phyloP scores from a whole-genome alignment of 805 yeast genomes.

The Candida ponderosae region DNA sequence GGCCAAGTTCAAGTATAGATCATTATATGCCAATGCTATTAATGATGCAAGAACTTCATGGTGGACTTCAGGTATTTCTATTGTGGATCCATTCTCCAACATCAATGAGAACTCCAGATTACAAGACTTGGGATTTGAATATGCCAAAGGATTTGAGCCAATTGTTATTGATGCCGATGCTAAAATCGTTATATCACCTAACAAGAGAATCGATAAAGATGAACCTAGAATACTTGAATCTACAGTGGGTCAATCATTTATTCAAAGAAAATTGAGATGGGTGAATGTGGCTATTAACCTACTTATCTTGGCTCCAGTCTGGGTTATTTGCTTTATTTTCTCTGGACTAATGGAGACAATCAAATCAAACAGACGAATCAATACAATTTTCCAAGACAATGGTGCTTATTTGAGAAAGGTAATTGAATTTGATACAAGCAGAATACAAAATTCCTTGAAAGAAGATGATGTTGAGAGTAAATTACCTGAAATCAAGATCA shows the following conservation, averaged over 20 bases:
- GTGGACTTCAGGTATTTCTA: constrained; percentile 72
- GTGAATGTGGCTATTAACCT: constrained; percentile 35
- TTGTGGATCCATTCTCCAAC: constrained; percentile 47
- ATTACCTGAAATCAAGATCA: background rate
- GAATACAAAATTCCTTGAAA: background rate
- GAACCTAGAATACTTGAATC: background rate
- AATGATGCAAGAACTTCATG: constrained; percentile 78
- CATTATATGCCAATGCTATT: constrained; percentile 67
- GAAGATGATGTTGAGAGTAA: background rate
- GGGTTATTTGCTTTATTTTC: constrained; percentile 50
- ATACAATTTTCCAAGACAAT: constrained; percentile 19
- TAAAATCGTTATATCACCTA: constrained; percentile 25
- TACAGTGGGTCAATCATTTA: background rate
- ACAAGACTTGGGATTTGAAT: constrained; percentile 31
- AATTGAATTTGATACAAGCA: constrained; percentile 2
- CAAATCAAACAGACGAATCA: constrained; percentile 30
- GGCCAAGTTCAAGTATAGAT: constrained; percentile 38
- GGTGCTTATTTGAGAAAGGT: constrained; percentile 16
- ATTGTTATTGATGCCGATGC: constrained; percentile 44
- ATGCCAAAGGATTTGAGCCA: constrained; percentile 46
- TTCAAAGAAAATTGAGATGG: constrained; percentile 37
- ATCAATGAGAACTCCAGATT: constrained; percentile 36
- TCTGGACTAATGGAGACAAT: constrained; percentile 32
- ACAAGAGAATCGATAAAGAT: background rate
- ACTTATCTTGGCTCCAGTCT: constrained; percentile 51